Evolutionary conservation across 495 filamentous ascomycete genomes (phyloP).

Genomic region (Cercophora scortea): DNA sequence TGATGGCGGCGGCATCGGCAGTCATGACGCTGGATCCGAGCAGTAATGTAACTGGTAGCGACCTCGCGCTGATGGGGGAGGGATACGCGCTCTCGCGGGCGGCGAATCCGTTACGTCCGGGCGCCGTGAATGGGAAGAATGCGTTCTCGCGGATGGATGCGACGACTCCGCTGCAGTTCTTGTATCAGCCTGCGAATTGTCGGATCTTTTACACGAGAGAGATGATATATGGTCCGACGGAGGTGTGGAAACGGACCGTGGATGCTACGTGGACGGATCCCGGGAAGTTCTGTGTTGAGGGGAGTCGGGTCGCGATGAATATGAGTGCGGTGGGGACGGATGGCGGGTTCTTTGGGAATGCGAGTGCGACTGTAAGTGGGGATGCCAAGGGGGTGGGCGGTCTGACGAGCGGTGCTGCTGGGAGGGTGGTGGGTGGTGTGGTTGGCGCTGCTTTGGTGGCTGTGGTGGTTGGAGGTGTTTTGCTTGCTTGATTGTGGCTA

Average conservation of each 20-base stretch:
- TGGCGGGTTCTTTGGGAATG: constrained; percentile 2
- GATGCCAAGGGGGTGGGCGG: too few relatives aligned
- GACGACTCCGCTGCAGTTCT: constrained; percentile 42
- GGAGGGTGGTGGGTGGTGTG: too few relatives aligned
- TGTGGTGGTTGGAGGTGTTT: too few relatives aligned
- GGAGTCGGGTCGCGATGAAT: constrained; percentile 6
- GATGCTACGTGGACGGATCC: constrained; percentile 66
- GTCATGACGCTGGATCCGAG: constrained; percentile 7
- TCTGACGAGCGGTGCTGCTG: too few relatives aligned
- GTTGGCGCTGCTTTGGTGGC: too few relatives aligned
- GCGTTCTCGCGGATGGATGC: constrained; percentile 21
- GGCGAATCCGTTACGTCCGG: constrained; percentile 8
- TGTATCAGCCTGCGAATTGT: constrained; percentile 46
- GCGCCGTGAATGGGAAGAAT: constrained; percentile 28
- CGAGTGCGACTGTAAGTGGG: too few relatives aligned
- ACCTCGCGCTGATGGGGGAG: constrained; percentile 11
- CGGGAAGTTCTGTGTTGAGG: constrained; percentile 11
- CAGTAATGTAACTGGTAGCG: constrained; percentile 9
- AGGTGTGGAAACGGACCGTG: constrained; percentile 37
- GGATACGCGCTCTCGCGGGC: constrained; percentile 14
- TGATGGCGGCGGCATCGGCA: constrained; percentile 7
- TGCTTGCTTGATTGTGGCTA: too few relatives aligned
- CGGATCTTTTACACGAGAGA: constrained; percentile 44
- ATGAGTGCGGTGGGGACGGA: constrained; percentile 4
- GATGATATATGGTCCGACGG: constrained; percentile 32